Evolutionary conservation across 176 grass and related monocot genomes (phyloP).

Genomic region (Zizania latifolia): DNA sequence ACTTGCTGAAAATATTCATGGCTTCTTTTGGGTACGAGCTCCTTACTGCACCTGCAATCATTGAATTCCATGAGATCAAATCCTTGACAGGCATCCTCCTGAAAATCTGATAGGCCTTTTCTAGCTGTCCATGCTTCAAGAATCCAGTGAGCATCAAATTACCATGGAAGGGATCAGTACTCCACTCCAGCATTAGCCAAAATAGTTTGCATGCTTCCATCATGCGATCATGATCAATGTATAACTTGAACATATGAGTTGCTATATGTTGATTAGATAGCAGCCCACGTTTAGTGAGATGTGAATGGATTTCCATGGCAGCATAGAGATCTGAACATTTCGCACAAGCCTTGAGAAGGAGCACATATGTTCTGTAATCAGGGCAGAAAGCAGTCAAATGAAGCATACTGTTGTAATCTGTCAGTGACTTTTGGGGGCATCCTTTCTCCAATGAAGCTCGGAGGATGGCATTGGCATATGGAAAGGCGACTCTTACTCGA

Average conservation of each 20-base stretch:
- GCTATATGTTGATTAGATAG: constrained; percentile 8
- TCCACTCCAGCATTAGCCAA: constrained; percentile 29
- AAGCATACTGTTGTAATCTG: constrained; percentile 41
- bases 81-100: constrained; percentile 62
- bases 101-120: constrained; percentile 56
- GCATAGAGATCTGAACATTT: constrained; percentile 47
- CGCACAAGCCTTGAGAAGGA: constrained; percentile 57
- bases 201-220: constrained; percentile 42
- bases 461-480: constrained; percentile 51
- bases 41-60: constrained; percentile 50
- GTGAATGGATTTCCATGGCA: constrained; percentile 43
- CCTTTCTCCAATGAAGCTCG: constrained; percentile 65
- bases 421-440: constrained; percentile 37
- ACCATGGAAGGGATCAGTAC: constrained; percentile 40
- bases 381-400: constrained; percentile 42
- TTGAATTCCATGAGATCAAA: constrained; percentile 76
- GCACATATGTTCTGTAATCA: constrained; percentile 45
- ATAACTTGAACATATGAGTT: constrained; percentile 45
- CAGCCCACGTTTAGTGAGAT: constrained; percentile 47
- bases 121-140: constrained; percentile 46
- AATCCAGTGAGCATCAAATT: constrained; percentile 52
- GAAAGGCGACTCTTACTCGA: constrained; percentile 26
- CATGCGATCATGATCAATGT: constrained; percentile 42
- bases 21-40: constrained; percentile 36
- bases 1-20: constrained; percentile 50